Evolutionary conservation across 768 basidiomycete species (phyloP), one percentile per base, ranked within the genome.

Genomic region (Kondoa subrosea): DNA sequence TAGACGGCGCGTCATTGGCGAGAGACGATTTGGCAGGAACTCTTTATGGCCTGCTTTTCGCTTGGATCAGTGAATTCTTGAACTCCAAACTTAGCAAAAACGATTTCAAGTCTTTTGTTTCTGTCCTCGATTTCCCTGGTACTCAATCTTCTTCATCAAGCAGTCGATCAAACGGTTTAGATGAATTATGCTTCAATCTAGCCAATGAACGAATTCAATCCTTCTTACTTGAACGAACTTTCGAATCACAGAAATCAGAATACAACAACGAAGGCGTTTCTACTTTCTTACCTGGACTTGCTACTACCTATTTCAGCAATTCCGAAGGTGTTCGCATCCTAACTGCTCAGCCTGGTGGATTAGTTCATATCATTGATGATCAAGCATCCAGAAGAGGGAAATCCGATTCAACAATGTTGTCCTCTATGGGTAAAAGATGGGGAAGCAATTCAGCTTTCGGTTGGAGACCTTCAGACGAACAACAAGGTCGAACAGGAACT

Each of bases 361-460:
- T 99, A 33, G 85, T 96, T 65, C 90, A 93, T 74, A 96, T 97
- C 77, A 89, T 96, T 87, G 92, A 97, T 75, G 93, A 97, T 75
- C 91, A 95, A 77, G 88, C 91, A 0, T 82, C 87, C 15, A 82
- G 88, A 50, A 82, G 83, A 67, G 92, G 91, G 79, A 91, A 92
- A 83, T 92, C 86, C 1, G 90, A 93, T 73, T 83, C 86, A 66
- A 89, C 87, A 0, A 95, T 97, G 90, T 84, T 92, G 8, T 91
- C 95, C 73, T 89, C 92, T 0, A 90, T 96, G 75, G 81, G 83
- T 60, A 97, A 96, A 77, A 83, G 93, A 0, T 96, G 91, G 89
- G 88, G 85, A 3, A 93, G 89, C 72, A 92, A 97, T 74, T 82
- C 87, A 0, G 87, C 86, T 0, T 96, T 96, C 84, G 62, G 66